phyloP scores from a whole-genome alignment of 2,329 filamentous ascomycete species.

The Colletotrichum liaoningense region DNA sequence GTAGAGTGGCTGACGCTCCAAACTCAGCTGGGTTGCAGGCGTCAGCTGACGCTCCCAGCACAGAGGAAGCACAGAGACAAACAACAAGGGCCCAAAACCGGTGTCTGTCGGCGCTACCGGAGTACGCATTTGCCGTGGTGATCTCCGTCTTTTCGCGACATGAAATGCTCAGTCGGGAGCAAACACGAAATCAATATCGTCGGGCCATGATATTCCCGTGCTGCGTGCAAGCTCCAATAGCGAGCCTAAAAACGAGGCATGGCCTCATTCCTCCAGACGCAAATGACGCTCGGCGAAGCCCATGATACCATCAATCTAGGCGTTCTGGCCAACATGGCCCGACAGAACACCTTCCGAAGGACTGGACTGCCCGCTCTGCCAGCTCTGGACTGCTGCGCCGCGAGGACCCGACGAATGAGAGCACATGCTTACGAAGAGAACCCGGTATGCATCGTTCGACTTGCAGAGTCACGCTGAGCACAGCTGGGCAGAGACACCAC shows the following conservation, averaged over 20 bases:
- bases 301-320: conserved; percentile 12
- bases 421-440: conserved; percentile 12
- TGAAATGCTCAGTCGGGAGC: background rate
- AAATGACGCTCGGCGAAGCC: conserved; percentile 3
- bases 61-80: background rate
- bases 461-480: conserved; percentile 13
- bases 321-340: background rate
- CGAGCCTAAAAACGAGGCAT: background rate
- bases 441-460: conserved; percentile 26
- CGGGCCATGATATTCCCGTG: background rate
- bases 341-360: conserved; percentile 3
- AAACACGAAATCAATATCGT: background rate
- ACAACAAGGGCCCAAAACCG: too few relatives aligned
- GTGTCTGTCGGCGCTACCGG: background rate
- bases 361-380: conserved; percentile 11
- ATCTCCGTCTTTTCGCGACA: background rate
- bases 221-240: too few relatives aligned
- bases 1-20: background rate
- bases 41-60: background rate
- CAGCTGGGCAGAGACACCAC: conserved; percentile 6
- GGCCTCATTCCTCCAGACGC: background rate
- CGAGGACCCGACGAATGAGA: background rate
- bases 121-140: background rate
- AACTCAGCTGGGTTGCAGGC: background rate
- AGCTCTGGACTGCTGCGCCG: conserved; percentile 17